Percentiles rank a stretch among this genome's conserved stretches.
phyloP scores from a whole-genome alignment of 1,139 yeast species.

The Geotrichum cucujoidarum region DNA sequence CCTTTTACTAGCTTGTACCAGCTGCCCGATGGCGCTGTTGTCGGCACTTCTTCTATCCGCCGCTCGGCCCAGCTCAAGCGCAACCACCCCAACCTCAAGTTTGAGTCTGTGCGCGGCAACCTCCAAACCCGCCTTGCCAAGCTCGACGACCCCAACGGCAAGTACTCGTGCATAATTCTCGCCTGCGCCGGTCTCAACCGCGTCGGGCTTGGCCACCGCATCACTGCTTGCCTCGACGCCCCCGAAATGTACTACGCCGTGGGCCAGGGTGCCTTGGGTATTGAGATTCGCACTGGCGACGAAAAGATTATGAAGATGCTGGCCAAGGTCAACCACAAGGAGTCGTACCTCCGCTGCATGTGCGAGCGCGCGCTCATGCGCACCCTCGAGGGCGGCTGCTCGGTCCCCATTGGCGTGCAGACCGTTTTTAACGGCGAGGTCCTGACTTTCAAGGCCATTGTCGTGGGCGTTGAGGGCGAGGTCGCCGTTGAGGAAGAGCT shows the following conservation, averaged over 20 bases:
- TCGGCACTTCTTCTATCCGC: constrained; percentile 92
- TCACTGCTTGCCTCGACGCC: constrained; percentile 57
- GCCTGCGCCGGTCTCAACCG: constrained; percentile 91
- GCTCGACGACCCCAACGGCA: constrained; percentile 64
- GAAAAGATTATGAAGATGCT: constrained; percentile 53
- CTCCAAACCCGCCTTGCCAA: constrained; percentile 75
- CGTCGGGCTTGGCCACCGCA: constrained; percentile 64
- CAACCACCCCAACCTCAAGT: constrained; percentile 51
- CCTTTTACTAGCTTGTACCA: constrained; percentile 61
- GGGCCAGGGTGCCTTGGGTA: constrained; percentile 95
- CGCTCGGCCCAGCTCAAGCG: constrained; percentile 75
- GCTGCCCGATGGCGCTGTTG: constrained; percentile 80
- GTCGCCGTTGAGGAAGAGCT: constrained; percentile 56
- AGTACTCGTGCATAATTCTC: constrained; percentile 69
- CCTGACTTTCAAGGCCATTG: constrained; percentile 58
- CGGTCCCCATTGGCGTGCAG: constrained; percentile 92
- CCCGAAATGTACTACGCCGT: constrained; percentile 94
- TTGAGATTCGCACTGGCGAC: constrained; percentile 78
- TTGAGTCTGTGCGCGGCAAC: constrained; percentile 85
- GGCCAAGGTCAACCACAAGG: constrained; percentile 55
- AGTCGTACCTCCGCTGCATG: constrained; percentile 70
- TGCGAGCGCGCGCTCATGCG: constrained; percentile 89
- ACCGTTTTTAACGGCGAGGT: constrained; percentile 48
- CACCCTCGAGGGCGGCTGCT: constrained; percentile 92
- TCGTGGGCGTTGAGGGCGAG: constrained; percentile 80